Conservation (phyloP, 495 filamentous ascomycete genomes). For the Xylaria castorea region DNA sequence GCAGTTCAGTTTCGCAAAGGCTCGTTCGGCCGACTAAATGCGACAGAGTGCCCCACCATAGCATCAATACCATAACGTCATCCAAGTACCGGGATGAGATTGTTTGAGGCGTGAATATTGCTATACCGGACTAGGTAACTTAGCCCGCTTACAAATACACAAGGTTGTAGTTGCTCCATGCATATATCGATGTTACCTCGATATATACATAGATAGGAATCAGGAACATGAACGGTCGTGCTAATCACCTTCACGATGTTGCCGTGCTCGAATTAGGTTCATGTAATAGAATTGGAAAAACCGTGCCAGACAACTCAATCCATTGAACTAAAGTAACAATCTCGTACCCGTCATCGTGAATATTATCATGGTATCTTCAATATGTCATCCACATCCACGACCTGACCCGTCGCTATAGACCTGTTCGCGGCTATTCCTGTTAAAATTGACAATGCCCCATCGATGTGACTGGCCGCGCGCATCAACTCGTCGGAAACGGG, state of each 20-base stretch:
- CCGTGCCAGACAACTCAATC: neutral
- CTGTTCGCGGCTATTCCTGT: slow-evolving; percentile 65
- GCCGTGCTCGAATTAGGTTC: neutral
- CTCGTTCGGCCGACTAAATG: slow-evolving; percentile 13
- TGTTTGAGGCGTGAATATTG: neutral
- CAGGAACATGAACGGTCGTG: too few species aligned
- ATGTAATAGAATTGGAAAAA: neutral
- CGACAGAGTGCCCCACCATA: slow-evolving; percentile 18
- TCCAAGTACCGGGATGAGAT: neutral
- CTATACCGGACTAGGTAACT: neutral
- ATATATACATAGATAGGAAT: too few species aligned
- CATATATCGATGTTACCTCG: slow-evolving; percentile 8
- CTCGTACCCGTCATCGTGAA: neutral
- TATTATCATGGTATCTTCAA: slow-evolving; percentile 41
- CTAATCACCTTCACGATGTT: neutral
- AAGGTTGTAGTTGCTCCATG: too few species aligned
- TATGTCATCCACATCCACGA: slow-evolving; percentile 55
- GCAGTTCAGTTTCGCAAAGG: slow-evolving; percentile 8
- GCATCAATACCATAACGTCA: slow-evolving; percentile 18
- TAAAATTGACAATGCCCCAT: slow-evolving; percentile 62
- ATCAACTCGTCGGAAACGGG: slow-evolving; percentile 50
- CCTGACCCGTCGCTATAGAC: slow-evolving; percentile 60
- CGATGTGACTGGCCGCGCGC: slow-evolving; percentile 56
- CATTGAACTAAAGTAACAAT: neutral
- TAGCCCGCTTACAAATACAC: too few species aligned